Percentiles rank a stretch among this genome's conserved stretches.
Evolutionary conservation across 1,284 basidiomycete species (phyloP).

Genomic region (Cryptococcus neoformans): DNA sequence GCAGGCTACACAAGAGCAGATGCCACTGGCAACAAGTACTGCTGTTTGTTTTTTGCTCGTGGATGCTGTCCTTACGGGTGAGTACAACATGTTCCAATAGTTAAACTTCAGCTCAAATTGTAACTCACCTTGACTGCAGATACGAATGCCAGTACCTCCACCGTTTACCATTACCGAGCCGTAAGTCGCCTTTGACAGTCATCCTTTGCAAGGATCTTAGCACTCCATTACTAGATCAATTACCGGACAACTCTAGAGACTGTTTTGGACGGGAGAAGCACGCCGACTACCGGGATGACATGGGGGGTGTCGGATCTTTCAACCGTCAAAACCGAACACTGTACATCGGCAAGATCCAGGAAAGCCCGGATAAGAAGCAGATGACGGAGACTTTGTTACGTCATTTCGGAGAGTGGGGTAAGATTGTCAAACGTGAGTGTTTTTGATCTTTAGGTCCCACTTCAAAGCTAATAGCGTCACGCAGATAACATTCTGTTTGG

Average conservation of each 20-base stretch:
- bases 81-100: constrained; percentile 11
- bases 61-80: constrained; percentile 94
- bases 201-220: background rate
- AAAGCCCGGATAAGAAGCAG: constrained; percentile 79
- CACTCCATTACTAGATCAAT: constrained; percentile 43
- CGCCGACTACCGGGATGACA: constrained; percentile 95
- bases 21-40: constrained; percentile 84
- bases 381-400: constrained; percentile 83
- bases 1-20: constrained; percentile 90
- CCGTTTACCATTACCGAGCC: constrained; percentile 68
- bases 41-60: constrained; percentile 91
- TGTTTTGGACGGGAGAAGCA: constrained; percentile 98
- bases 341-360: constrained; percentile 91
- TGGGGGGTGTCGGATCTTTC: constrained; percentile 98
- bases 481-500: constrained; percentile 87
- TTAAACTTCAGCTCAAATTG: background rate
- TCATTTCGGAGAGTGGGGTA: constrained; percentile 98
- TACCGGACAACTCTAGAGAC: constrained; percentile 91
- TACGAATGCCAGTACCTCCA: constrained; percentile 97
- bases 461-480: too few species aligned
- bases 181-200: constrained; percentile 26
- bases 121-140: constrained; percentile 26
- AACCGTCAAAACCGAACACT: constrained; percentile 89
- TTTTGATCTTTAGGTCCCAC: background rate
- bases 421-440: constrained; percentile 80